Evolutionary conservation across 2,329 filamentous ascomycete species (phyloP).

Genomic region (Falciphora oryzae): DNA sequence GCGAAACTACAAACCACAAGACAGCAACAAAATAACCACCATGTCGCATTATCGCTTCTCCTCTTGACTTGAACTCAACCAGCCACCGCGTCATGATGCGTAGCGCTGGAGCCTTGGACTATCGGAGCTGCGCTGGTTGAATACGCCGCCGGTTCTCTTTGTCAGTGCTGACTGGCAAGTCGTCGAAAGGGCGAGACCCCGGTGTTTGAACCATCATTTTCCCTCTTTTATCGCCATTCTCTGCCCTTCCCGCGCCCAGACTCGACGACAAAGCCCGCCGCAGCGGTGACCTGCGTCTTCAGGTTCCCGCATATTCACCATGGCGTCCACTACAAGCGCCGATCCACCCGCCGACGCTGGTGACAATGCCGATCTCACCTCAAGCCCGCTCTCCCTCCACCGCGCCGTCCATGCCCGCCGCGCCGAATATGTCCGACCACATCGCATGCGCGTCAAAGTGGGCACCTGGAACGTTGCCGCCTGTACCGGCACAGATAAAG

Average conservation of each 20-base stretch:
- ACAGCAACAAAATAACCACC: neutral
- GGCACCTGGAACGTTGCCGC: slow-evolving; percentile 94
- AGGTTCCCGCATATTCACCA: slow-evolving; percentile 1
- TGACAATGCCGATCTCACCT: slow-evolving; percentile 39
- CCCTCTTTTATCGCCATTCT: neutral
- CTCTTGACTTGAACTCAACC: neutral
- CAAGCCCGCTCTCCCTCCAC: slow-evolving; percentile 52
- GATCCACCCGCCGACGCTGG: slow-evolving; percentile 27
- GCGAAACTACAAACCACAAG: neutral
- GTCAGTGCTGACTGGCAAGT: neutral
- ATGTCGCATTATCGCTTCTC: neutral
- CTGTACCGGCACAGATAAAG: slow-evolving; percentile 77
- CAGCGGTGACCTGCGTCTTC: neutral
- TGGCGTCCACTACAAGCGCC: slow-evolving; percentile 10
- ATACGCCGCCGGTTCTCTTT: neutral
- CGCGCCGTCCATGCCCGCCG: slow-evolving; percentile 65
- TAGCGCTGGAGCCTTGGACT: neutral
- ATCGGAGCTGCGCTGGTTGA: neutral
- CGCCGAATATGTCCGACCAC: slow-evolving; percentile 71
- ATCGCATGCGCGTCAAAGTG: slow-evolving; percentile 76
- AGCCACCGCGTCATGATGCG: neutral
- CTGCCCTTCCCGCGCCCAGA: neutral
- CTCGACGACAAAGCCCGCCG: neutral
- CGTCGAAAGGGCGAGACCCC: neutral
- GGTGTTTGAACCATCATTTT: neutral